Base-by-base conservation (phyloP, 2,329 filamentous ascomycete species). In the Aureobasidium sp. region DNA sequence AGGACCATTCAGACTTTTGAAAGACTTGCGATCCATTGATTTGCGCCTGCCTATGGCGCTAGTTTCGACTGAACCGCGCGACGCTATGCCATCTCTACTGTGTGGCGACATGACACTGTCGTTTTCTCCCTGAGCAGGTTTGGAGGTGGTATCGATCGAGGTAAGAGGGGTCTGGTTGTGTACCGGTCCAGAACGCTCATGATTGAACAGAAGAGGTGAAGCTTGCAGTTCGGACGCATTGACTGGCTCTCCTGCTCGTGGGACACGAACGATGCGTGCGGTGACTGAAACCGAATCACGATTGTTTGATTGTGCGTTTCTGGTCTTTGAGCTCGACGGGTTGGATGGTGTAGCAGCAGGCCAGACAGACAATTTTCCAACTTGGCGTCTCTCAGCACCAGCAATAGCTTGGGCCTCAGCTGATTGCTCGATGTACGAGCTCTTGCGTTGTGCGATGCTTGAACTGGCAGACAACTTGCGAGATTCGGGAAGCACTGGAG, bases 231-330 rank as follows among this genome's bases (percentile, higher is more conserved):
- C 79, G 82, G 76, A 67, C 85, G 84, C 68, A 67, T 69, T 26
- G 66, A 67, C 39, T 67, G 37, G 46, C 27, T 59, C 41, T 29
- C 43, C 26, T n/a, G 55, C 43, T 8, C 65, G 69, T 12, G 82
- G 78, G 66, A 89, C 88, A 52, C 90, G 85, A 41, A 96, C 79
- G 65, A 96, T 96, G 57, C 87, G 85, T 53, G 92, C 90, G 20
- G 89, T 94, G 12, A 96, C 92, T 50, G 92, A 92, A n/a, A 96
- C 85, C 0, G 90, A 92, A 69, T 92, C 90, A 5, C 87, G 82
- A 63, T 76, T 77, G 50, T 73, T 72, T 9, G 67, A 59, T 17
- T 48, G 60, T 15, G 37, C 50, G 20, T 27, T 32, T 26, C 32
- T 55, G 20, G 20, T 44, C 27, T 44, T 61, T 12, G 13, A n/a